Evolutionary conservation across 1,284 basidiomycete genomes (phyloP), one percentile per base, ranked within the genome.

Genomic region (Cryptococcus sp.): DNA sequence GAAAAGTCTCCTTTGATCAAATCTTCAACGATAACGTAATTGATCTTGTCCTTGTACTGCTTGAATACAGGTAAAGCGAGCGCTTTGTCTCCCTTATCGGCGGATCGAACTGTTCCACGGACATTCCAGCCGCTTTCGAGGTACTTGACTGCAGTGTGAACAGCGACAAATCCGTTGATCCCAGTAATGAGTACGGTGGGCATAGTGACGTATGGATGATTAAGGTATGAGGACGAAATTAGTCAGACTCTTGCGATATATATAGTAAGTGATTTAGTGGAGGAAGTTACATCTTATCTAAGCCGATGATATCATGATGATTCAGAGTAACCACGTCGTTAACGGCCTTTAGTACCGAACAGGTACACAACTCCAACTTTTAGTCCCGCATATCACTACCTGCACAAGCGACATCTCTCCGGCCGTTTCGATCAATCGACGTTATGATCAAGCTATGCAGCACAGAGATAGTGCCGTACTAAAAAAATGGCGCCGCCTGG

Each of bases 61-160:
- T 50, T 44, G 21, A 56, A 45, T 2, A 18, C 18, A n/a, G 60
- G 54, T 7, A 66, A 50, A 3, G 42, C 21, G 21, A 57, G 47
- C 18, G 62, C 65, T 41, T 64, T 61, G 7, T 72, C 61, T 24
- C 55, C 70, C 62, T 76, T 76, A 31, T 60, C 60, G 3, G 46
- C 46, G 3, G 70, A 71, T 23, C 75, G 64, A 28, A 76, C 73
- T 7, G 75, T 74, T 21, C 68, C 71, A 14, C 70, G 57, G 7
- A 76, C 75, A 21, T 53, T 53, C 61, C 61, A 64, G 14, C 63
- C 66, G 24, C 59, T 51, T 22, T 51, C 43, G 34, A 68, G 60
- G 57, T 63, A 68, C 7, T 41, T 36, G 36, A 60, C 47, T 14
- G 66, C 66, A 44, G 61, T 57, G 46, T 68, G 64, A 18, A 60